Evolutionary conservation across 352 stramenopile genomes (phyloP), one percentile per base, ranked within the genome.

Genomic region (Aphanomyces invadans): DNA sequence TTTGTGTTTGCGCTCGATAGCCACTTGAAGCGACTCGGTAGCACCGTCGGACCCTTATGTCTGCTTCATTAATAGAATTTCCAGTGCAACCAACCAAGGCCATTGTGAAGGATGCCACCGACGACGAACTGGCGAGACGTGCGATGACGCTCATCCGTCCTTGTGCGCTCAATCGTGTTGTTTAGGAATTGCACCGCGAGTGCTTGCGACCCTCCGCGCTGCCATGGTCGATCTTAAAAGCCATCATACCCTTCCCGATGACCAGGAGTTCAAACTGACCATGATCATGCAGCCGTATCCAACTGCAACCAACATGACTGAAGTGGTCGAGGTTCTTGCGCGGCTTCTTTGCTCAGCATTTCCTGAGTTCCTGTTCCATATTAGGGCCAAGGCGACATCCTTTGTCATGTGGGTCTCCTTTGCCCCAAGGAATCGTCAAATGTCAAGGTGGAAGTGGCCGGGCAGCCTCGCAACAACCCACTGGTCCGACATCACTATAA

Each of bases 191-290:
- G 75, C 76, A 57, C 76, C 81, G 17, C 76, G 79, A 12, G 81
- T 79, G 0, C 75, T 87, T 59, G 76, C 73, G 26, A 93, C 84
- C 44, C 70, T 93, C 56, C 71, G 76, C 7, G 84, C 81, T 0
- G 84, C 84, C 1, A 90, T 93, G 84, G 45, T 69, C 31, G 68
- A 77, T 15, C 86, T 93, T 62, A 75, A 83, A 48, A 28, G 65
- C 9, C 69, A 78, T 26, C 81, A 80, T 44, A 64, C 79, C 29
- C 67, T 70, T 9, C 44, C 81, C 5, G 64, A 77, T 12, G 33
- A 76, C 4, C 75, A 91, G 38, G 84, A 93, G 73, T 93, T 87
- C 78, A 93, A 93, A 71, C 78, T 93, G 65, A 91, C 86, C 45
- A 72, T 91, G 31, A 73, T 93, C 17, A 75, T 93, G 39, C 90